Evolutionary conservation across 192 early-diverging fungal genomes (phyloP), one percentile per base, ranked within the genome.

Genomic region (Phycomyces blakesleeanus): DNA sequence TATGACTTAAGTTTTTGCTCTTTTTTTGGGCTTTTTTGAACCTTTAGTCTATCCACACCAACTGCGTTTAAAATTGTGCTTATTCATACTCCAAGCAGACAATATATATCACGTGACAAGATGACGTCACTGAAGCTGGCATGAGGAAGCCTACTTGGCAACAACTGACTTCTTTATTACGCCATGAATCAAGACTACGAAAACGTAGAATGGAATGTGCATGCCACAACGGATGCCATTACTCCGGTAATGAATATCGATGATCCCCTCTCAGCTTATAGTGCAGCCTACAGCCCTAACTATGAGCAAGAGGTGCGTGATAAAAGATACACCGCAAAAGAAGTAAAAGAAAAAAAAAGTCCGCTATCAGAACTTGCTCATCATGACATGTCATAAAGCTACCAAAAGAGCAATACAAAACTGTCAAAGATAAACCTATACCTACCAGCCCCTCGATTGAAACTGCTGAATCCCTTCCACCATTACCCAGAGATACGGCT

Each of bases 171-270:
- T 34, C 29, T 34, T 34, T 34, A 34, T 34, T 34, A 34, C 29
- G 29, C 29, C 29, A 66, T 66, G 64, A 58, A 37, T 51, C 47
- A 51, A 20, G 64, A 66, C 25, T 58, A 66, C 51, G 52, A 64
- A 16, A 64, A 64, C 42, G 47, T 66, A 4, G 55, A 58, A 52
- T 66, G 64, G 64, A 55, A 66, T 66, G 64, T 66, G 2, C 64
- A 66, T 55, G 64, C 64, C 24, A 66, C 56, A 38, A 51, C 44
- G 9, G 55, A 66, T 66, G 55, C n/a, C 24, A 42, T 58, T 21
- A 66, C 64, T 26, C 64, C 64, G 18, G 26, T 15, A 18, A 25
- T 24, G 27, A 55, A 66, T 49, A 51, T 27, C 10, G 24, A 55
- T 38, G 64, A 66, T 27, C 64, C 64, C 15, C 55, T 66, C 47